Percentiles rank a stretch among this genome's conserved stretches.
Evolutionary conservation across 2,329 filamentous ascomycete species (phyloP).

Genomic region (Microsporum canis): DNA sequence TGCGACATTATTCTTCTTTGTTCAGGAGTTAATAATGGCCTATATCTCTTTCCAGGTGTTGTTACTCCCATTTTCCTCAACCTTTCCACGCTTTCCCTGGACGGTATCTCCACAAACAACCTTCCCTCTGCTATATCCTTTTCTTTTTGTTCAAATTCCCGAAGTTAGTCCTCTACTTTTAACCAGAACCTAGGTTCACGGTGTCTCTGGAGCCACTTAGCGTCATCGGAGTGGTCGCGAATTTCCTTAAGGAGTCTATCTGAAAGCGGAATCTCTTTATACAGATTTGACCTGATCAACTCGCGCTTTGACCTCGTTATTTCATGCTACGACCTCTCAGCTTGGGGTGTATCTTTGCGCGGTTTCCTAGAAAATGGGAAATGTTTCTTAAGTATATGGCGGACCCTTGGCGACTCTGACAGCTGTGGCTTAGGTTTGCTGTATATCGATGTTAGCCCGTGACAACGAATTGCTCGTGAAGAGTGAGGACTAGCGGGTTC

Average conservation of each 20-base stretch:
- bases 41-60: no score
- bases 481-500: no score
- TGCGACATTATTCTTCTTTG: no score
- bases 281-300: not conserved
- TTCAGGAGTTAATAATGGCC: no score
- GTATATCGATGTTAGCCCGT: not conserved
- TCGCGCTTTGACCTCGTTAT: not conserved
- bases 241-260: not conserved
- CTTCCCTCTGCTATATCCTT: not conserved
- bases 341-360: no score
- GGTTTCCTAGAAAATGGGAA: not conserved
- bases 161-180: not conserved
- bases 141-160: not conserved
- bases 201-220: not conserved
- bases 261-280: not conserved
- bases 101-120: not conserved
- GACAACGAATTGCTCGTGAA: not conserved
- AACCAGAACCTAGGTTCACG: not conserved
- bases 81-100: no score
- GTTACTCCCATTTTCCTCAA: no score
- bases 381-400: not conserved
- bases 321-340: not conserved
- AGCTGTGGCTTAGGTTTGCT: not conserved
- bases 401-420: not conserved
- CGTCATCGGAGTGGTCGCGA: not conserved